Evolutionary conservation across 2,329 filamentous ascomycete species (phyloP).

Genomic region (Xylaria sp.): DNA sequence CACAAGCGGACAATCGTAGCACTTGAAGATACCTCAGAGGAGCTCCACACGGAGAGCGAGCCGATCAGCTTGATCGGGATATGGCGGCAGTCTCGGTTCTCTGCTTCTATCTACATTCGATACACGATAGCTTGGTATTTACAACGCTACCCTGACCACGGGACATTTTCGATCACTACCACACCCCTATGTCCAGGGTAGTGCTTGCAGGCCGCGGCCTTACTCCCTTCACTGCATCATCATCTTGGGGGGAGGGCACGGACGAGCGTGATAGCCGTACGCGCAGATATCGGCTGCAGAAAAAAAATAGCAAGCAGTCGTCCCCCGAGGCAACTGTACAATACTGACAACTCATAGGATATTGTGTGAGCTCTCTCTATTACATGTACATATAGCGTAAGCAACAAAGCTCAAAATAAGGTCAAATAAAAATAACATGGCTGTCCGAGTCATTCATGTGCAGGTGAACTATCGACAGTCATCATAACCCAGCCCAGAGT

Average conservation of each 20-base stretch:
- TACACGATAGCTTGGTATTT: too few species aligned
- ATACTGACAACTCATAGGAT: not conserved
- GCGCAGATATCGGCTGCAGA: too few species aligned
- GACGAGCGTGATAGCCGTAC: constrained; percentile 1
- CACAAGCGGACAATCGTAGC: not conserved
- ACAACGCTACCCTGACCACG: constrained; percentile 9
- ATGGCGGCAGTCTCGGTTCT: constrained; percentile 21
- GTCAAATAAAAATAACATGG: constrained; percentile 5
- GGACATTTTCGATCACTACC: constrained; percentile 2
- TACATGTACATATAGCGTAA: not conserved
- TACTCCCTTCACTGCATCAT: not conserved
- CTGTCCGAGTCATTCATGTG: not conserved
- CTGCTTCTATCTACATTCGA: too few species aligned
- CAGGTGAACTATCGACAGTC: too few species aligned
- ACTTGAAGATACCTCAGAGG: not conserved
- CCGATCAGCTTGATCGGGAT: constrained; percentile 17
- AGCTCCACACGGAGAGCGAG: not conserved
- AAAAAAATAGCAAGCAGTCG: too few species aligned
- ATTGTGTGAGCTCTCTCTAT: not conserved
- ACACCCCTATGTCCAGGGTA: not conserved
- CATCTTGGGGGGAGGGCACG: constrained; percentile 2
- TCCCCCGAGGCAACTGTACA: too few species aligned
- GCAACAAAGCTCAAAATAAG: not conserved
- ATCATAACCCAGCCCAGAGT: too few species aligned
- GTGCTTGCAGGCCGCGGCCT: not conserved